Conservation (phyloP, 2,329 filamentous ascomycete genomes). For the Paradendryphiella salina region DNA sequence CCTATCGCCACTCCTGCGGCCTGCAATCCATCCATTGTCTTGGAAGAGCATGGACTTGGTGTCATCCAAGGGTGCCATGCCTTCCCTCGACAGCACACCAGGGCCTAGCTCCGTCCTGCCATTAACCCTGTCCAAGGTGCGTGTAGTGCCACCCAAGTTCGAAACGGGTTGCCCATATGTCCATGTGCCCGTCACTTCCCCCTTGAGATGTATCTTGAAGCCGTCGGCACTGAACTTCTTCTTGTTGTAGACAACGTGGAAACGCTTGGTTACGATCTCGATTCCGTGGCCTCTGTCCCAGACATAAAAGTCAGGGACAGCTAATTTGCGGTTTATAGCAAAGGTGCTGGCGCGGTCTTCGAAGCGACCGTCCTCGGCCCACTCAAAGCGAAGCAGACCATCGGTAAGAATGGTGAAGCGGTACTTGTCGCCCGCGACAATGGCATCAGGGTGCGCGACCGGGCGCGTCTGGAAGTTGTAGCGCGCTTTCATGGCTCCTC, state of each 20-base stretch:
- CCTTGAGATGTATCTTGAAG: constrained; percentile 53
- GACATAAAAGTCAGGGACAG: constrained; percentile 55
- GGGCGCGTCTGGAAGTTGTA: constrained; percentile 53
- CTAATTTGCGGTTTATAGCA: constrained; percentile 59
- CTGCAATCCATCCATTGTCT: constrained; percentile 56
- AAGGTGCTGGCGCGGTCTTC: constrained; percentile 66
- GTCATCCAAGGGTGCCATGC: constrained; percentile 60
- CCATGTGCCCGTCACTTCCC: constrained; percentile 54
- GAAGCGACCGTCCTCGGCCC: constrained; percentile 62
- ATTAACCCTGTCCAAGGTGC: constrained; percentile 60
- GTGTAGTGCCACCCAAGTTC: constrained; percentile 55
- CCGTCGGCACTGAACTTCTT: constrained; percentile 58
- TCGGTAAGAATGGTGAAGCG: constrained; percentile 64
- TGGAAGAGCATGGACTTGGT: constrained; percentile 61
- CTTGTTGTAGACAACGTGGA: constrained; percentile 64
- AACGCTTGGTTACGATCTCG: constrained; percentile 60
- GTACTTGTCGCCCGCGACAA: constrained; percentile 56
- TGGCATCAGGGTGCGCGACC: constrained; percentile 50
- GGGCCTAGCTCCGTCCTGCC: constrained; percentile 56
- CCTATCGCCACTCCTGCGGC: constrained; percentile 53
- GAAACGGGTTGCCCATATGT: constrained; percentile 53
- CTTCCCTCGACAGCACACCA: constrained; percentile 57
- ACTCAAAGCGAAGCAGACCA: constrained; percentile 63
- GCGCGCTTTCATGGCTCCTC: constrained; percentile 37
- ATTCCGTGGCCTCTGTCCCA: constrained; percentile 53